Evolutionary conservation across 306 rosid species (phyloP), one percentile per base, ranked within the genome.

Genomic region (Begonia loranthoides): DNA sequence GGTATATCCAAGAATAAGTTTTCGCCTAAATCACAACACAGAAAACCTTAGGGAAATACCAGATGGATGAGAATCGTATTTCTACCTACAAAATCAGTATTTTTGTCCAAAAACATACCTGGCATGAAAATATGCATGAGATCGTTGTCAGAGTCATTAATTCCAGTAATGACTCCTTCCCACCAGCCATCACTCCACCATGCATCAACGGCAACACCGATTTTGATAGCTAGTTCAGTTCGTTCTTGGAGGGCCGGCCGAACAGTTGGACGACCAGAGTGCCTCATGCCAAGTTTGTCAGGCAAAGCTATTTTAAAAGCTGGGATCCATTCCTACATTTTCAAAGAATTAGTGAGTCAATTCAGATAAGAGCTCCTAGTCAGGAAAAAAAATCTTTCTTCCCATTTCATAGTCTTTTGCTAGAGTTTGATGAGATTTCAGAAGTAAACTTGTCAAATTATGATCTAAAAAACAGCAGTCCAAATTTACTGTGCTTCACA

Each of bases 161-260:
- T 55, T 68, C 72, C 77, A 63, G 72, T 76, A 49, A 80, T 74
- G 65, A 86, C 79, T 22, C 99, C 99, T 75, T 90, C 99, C 99
- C 99, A 90, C 99, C 99, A 90, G 41, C 99, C 99, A 63, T 90
- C 99, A 41, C 99, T 86, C 99, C 99, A 90, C 99, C 95, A 86
- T 49, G 88, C 99, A 68, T 90, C 99, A 39, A 90, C 78, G 38
- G 94, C 93, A 50, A 64, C 65, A 55, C 99, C 99, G 24, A 80
- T 65, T 47, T 73, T 79, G 12, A 78, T 53, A 17, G 52, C 72
- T 49, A 61, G 67, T 63, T 71, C 84, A 9, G 55, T 56, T 70
- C 57, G 77, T 56, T 69, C 94, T 56, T 66, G 62, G 4, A 71
- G 66, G 49, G 78, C 74, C 16, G 99, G 99, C 49, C 99, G 79